Percentiles rank a stretch among this genome's conserved stretches.
Conservation (phyloP, 768 basidiomycete genomes). For the Boletus subparvulus region DNA sequence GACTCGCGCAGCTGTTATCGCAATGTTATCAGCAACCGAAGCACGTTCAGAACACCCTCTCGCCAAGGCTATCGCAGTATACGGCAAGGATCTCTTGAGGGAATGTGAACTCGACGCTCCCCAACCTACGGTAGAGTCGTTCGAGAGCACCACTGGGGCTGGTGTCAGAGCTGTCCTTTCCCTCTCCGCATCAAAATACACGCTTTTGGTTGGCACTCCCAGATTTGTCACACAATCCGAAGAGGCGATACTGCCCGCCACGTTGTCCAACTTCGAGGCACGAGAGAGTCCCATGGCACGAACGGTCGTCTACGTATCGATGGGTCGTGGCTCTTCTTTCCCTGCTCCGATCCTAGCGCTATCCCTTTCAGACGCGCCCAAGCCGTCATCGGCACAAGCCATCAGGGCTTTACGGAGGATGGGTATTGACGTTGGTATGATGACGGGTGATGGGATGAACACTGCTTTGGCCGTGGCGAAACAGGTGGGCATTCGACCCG, state of each 20-base stretch:
- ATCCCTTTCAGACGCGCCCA: slow-evolving; percentile 85
- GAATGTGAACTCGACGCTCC: slow-evolving; percentile 41
- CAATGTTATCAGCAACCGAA: slow-evolving; percentile 85
- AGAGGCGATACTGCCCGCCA: slow-evolving; percentile 52
- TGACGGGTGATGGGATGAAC: slow-evolving; percentile 87
- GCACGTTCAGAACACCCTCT: slow-evolving; percentile 94
- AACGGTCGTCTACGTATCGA: slow-evolving; percentile 84
- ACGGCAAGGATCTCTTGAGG: slow-evolving; percentile 66
- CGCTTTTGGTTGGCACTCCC: slow-evolving; percentile 73
- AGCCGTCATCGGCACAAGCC: slow-evolving; percentile 80
- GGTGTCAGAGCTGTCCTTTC: slow-evolving; percentile 76
- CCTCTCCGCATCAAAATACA: slow-evolving; percentile 52
- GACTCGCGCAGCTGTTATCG: slow-evolving; percentile 57
- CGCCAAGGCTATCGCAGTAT: slow-evolving; percentile 86
- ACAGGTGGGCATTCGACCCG: slow-evolving; percentile 82
- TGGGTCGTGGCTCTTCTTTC: slow-evolving; percentile 40
- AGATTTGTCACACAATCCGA: slow-evolving; percentile 63
- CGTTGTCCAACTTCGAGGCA: slow-evolving; percentile 62
- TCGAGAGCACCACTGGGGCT: slow-evolving; percentile 87
- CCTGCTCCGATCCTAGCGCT: slow-evolving; percentile 73
- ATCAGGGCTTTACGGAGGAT: slow-evolving; percentile 78
- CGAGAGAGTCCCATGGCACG: slow-evolving; percentile 72
- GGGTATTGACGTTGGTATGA: slow-evolving; percentile 91
- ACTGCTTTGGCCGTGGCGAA: slow-evolving; percentile 89
- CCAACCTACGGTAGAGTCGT: slow-evolving; percentile 60